Evolutionary conservation across 2,329 filamentous ascomycete genomes (phyloP).

Genomic region (Aaosphaeria arxii): DNA sequence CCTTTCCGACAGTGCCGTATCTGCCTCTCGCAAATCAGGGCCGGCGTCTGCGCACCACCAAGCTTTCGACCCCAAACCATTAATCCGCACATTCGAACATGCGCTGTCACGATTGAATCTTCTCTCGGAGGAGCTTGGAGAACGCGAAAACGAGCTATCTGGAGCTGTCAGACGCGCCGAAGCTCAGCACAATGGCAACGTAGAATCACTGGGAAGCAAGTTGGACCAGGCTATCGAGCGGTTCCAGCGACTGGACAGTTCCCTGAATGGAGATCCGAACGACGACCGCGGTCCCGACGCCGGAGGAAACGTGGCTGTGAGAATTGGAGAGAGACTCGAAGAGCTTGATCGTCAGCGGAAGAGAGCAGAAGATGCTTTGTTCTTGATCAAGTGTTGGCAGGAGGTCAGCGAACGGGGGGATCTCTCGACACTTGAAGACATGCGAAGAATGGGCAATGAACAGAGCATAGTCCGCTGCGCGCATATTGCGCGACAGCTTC

Average conservation of each 20-base stretch:
- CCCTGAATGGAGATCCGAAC: slow-evolving; percentile 62
- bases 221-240: slow-evolving; percentile 88
- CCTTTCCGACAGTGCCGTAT: slow-evolving; percentile 79
- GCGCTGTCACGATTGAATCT: slow-evolving; percentile 66
- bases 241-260: slow-evolving; percentile 86
- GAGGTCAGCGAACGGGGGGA: slow-evolving; percentile 90
- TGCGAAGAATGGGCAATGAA: slow-evolving; percentile 74
- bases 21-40: slow-evolving; percentile 75
- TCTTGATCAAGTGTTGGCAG: slow-evolving; percentile 94
- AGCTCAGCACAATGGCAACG: slow-evolving; percentile 84
- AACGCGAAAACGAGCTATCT: slow-evolving; percentile 84
- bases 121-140: slow-evolving; percentile 80
- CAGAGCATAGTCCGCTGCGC: slow-evolving; percentile 94
- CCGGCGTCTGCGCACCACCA: slow-evolving; percentile 38
- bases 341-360: slow-evolving; percentile 90
- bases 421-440: slow-evolving; percentile 81
- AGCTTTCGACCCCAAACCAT: slow-evolving; percentile 88
- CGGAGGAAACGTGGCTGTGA: slow-evolving; percentile 86
- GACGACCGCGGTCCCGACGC: slow-evolving; percentile 51
- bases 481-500: slow-evolving; percentile 86
- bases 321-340: slow-evolving; percentile 90
- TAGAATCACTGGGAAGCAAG: slow-evolving; percentile 82
- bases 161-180: slow-evolving; percentile 90
- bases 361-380: slow-evolving; percentile 87
- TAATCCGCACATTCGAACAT: slow-evolving; percentile 91